These are phyloP conservation scores for Corymbia maculata DNA, from an alignment of 345 rosid species.

Conservation along the genomic window DNA sequence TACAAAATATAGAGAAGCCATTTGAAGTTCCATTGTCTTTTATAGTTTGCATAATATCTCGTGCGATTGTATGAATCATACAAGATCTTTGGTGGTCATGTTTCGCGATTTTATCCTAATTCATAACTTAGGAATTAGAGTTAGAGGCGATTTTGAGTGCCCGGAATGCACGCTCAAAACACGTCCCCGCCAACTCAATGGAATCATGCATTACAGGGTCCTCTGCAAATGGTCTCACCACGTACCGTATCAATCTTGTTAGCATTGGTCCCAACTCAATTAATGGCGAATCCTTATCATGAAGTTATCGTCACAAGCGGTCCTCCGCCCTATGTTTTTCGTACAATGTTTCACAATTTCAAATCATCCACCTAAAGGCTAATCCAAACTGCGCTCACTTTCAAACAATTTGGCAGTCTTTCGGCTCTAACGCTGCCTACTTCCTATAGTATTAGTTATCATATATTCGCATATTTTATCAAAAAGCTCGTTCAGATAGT, in stretches of 20 bases:
- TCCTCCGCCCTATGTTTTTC: neutral
- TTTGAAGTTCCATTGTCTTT: neutral
- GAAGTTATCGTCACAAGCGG: neutral
- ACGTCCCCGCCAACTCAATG: too few relatives aligned
- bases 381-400: neutral
- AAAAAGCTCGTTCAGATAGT: neutral
- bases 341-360: neutral
- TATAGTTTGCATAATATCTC: neutral
- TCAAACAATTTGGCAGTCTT: neutral
- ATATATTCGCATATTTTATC: neutral
- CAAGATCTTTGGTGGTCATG: neutral
- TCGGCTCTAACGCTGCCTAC: neutral
- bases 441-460: neutral
- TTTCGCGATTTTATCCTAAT: neutral
- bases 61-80: neutral
- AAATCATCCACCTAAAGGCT: neutral
- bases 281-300: neutral
- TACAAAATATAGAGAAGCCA: neutral
- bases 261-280: neutral
- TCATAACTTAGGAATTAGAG: neutral
- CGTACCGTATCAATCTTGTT: neutral
- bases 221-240: neutral
- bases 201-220: too few relatives aligned
- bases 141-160: neutral
- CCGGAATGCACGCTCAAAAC: neutral